Base-by-base conservation (phyloP, 768 basidiomycete species). In the Rhizopogon vinicolor region DNA sequence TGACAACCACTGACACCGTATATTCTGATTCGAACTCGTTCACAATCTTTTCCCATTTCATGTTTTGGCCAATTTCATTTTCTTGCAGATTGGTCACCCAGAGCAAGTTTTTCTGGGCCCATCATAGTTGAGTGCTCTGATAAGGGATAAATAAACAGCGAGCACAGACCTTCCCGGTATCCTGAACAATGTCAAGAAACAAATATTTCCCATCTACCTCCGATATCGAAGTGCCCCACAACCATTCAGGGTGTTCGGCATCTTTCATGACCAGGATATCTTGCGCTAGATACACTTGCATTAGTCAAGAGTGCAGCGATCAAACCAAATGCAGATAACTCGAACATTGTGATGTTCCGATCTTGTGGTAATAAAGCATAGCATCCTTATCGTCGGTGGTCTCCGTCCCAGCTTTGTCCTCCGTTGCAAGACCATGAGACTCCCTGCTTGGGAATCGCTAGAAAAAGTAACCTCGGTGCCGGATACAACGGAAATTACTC, bases 1-100 rank as follows among this genome's bases (percentile, higher is more conserved):
- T 39, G 29, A 28, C 40, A 56, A 28, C 18, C 44, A 68, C 85
- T 55, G 72, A 90, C 88, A 84, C 70, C 9, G 74, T 70, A 61
- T 86, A 91, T 65, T 81, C 78, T 1, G 85, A 80, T 5, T 84
- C 82, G 67, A 83, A 92, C n/a, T 82, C 75, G 61, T 89, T 70
- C 44, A 89, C 69, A 35, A 93, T 58, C 68, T 88, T 89, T 58
- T 77, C 75, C 89, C 90, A 93, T 59, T 80, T 76, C 63, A 92
- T 80, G 55, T 87, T 75, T 50, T 74, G 75, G 8, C 81, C 83
- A 25, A 90, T 85, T 53, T 78, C 74, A 53, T 81, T 77, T 45
- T 80, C 72, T 44, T 79, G 64, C 7, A 90, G 74, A 60, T 90
- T 83, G 7, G 86, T 80, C 44, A 91, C 75, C 89, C 89, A 91